A percentile compares a stretch with the other conserved stretches of the same genome.
phyloP scores from a whole-genome alignment of 2,329 filamentous ascomycete genomes.

The Arthrobotrys sphaeroides region DNA sequence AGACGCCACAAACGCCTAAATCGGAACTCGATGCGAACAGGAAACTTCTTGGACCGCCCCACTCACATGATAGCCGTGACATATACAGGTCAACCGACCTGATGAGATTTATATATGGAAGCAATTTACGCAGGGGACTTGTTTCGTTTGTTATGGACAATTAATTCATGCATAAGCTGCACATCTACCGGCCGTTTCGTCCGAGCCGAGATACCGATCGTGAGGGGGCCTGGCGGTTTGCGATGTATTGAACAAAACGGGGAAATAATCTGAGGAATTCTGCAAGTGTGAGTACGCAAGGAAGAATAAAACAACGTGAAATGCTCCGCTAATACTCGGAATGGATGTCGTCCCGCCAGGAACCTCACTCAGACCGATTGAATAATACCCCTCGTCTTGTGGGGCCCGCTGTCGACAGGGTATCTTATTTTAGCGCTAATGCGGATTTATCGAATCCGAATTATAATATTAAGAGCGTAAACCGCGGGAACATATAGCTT shows the following conservation, averaged over 20 bases:
- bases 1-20: not conserved
- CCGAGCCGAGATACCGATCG: not conserved
- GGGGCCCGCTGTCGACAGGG: too few relatives aligned
- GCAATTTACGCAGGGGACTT: not conserved
- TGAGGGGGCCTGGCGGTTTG: not conserved
- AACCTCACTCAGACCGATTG: too few relatives aligned
- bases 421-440: too few relatives aligned
- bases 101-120: slow-evolving; percentile 9
- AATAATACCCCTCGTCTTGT: too few relatives aligned
- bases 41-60: not conserved
- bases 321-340: not conserved
- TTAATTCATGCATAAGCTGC: not conserved
- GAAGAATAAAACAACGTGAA: too few relatives aligned
- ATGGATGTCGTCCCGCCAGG: too few relatives aligned
- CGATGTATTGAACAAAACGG: not conserved
- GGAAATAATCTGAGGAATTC: not conserved
- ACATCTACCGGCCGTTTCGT: not conserved
- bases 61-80: not conserved
- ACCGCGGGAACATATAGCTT: too few relatives aligned
- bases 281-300: too few relatives aligned
- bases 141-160: not conserved
- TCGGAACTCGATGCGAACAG: slow-evolving; percentile 6
- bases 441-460: too few relatives aligned
- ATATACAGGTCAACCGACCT: too few relatives aligned
- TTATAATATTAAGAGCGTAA: too few relatives aligned